Conservation (phyloP, 768 basidiomycete species). For the Daedalea quercina region DNA sequence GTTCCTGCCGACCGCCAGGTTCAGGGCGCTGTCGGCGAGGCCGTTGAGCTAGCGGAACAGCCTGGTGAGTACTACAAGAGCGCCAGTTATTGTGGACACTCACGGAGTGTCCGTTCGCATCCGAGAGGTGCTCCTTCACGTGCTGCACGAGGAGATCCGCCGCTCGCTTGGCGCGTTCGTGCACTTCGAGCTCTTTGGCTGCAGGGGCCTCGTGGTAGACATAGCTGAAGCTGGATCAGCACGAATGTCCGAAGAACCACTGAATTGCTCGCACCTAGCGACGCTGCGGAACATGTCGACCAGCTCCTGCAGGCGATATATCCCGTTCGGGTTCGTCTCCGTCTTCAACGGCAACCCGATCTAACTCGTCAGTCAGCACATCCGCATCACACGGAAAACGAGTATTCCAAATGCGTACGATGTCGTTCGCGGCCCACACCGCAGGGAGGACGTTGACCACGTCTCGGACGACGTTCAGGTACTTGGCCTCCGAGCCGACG, state of each 20-base stretch:
- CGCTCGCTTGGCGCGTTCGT: constrained; percentile 23
- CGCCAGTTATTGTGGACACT: background rate
- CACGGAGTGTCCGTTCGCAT: background rate
- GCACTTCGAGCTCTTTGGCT: constrained; percentile 28
- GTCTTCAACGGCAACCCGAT: constrained; percentile 43
- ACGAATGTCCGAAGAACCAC: background rate
- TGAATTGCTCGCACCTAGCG: constrained; percentile 11
- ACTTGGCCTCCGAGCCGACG: constrained; percentile 22
- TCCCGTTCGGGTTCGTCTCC: constrained; percentile 33
- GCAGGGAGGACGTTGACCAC: constrained; percentile 39
- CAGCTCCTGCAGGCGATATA: constrained; percentile 40
- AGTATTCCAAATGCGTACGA: constrained; percentile 24
- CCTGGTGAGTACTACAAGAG: background rate
- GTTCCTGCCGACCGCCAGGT: constrained; percentile 4
- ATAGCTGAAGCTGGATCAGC: constrained; percentile 5
- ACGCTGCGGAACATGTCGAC: constrained; percentile 35
- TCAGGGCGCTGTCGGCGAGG: too few relatives aligned
- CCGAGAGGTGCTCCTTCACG: constrained; percentile 25
- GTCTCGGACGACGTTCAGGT: constrained; percentile 42
- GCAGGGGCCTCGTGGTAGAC: constrained; percentile 26
- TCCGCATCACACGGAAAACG: background rate
- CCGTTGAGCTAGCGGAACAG: background rate
- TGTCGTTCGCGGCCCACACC: constrained; percentile 33
- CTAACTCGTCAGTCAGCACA: constrained; percentile 15
- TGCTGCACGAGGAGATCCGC: constrained; percentile 24